A percentile compares a stretch with the other conserved stretches of the same genome.
phyloP scores from a whole-genome alignment of 2,329 filamentous ascomycete genomes.

The Coniella lustricola region DNA sequence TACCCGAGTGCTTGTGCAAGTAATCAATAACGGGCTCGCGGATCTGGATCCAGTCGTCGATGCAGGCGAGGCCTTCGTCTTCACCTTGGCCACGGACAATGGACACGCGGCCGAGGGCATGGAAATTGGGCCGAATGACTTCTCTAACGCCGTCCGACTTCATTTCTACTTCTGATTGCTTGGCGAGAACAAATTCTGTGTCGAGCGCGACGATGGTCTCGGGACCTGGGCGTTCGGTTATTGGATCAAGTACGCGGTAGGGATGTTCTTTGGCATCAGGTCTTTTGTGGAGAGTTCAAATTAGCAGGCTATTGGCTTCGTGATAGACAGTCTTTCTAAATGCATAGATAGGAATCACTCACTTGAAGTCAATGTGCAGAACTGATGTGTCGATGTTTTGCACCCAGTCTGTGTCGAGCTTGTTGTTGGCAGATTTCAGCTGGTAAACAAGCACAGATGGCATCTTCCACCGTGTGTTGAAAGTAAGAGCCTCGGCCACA shows the following conservation, averaged over 20 bases:
- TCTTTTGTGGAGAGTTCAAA: slow-evolving; percentile 25
- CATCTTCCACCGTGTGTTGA: slow-evolving; percentile 87
- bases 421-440: slow-evolving; percentile 70
- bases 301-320: too few relatives aligned
- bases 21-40: slow-evolving; percentile 92
- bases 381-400: slow-evolving; percentile 74
- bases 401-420: slow-evolving; percentile 82
- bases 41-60: slow-evolving; percentile 94
- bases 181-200: slow-evolving; percentile 90
- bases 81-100: slow-evolving; percentile 76
- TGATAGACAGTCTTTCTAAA: too few relatives aligned
- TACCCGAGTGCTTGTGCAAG: slow-evolving; percentile 88
- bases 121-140: slow-evolving; percentile 83
- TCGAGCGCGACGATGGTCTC: slow-evolving; percentile 81
- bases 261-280: slow-evolving; percentile 41
- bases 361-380: slow-evolving; percentile 65
- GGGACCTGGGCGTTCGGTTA: slow-evolving; percentile 59
- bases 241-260: slow-evolving; percentile 50
- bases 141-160: slow-evolving; percentile 89
- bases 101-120: slow-evolving; percentile 87
- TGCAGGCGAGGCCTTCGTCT: slow-evolving; percentile 77
- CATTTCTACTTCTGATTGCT: slow-evolving; percentile 91
- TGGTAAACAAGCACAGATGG: slow-evolving; percentile 87
- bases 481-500: slow-evolving; percentile 77
- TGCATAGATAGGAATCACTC: slow-evolving; percentile 19